Evolutionary conservation across 768 basidiomycete species (phyloP), one percentile per base, ranked within the genome.

Genomic region (Brasilioporus rufonigricans): DNA sequence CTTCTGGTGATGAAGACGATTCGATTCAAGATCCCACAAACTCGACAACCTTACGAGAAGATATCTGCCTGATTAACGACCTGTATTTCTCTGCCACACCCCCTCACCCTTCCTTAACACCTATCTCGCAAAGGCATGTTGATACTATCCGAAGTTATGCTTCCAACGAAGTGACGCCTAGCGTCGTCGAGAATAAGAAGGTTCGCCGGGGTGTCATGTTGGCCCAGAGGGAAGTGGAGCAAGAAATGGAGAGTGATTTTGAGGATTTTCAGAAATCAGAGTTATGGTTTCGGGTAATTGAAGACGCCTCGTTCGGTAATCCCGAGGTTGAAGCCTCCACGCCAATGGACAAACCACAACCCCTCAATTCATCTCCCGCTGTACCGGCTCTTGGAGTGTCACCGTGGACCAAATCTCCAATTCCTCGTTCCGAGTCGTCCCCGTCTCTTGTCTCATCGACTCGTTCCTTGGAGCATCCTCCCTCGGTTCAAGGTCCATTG

Each of bases 201-300:
- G 89, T 91, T 3, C 84, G 91, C 12, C 77, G 81, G 43, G 87
- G 87, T 53, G 87, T 98, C 27, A 83, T 98, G 72, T 71, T 90
- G 11, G 85, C 91, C 2, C 97, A 98, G 65, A 75, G 79, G 57
- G 89, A 95, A 60, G 85, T 95, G 1, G 91, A 96, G 66, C 81
- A 84, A 31, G 83, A 86, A 47, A 95, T 99, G 92, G 87, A 90
- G 58, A 88, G 88, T 47, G 93, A 96, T 67, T 97, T 96, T 65
- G 87, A 89, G 46, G 86, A 86, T 9, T 98, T 99, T 65, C 83
- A 87, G 63, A 77, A 84, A 55, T 93, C 91, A 19, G 93, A 97
- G 58, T 79, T 99, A 5, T 98, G 91, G 86, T 91, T 94, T 73
- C 89, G 93, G 46, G 93, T 91, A 2, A 75, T 91, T 9, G 82